These are phyloP conservation scores for Terana coerulea DNA, from an alignment of 768 basidiomycete species.

Conservation along the genomic window DNA sequence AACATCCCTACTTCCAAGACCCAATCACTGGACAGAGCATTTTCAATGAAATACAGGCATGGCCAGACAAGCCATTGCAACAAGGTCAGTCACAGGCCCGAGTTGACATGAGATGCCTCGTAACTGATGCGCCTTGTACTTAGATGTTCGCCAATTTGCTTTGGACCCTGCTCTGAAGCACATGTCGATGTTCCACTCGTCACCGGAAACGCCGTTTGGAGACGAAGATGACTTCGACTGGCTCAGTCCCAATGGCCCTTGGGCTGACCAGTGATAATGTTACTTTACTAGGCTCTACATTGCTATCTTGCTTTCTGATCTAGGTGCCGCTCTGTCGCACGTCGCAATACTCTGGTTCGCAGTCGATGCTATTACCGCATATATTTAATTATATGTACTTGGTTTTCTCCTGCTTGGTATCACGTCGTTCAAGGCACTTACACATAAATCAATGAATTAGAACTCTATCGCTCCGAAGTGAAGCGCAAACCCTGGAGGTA, in stretches of 20 bases:
- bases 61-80: not conserved
- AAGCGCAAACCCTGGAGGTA: no score
- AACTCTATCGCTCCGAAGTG: no score
- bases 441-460: no score
- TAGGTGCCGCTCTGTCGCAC: no score
- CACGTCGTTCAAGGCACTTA: no score
- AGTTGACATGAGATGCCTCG: not conserved
- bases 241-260: constrained; percentile 18
- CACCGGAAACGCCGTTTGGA: not conserved
- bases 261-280: constrained; percentile 5
- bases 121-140: not conserved
- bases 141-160: not conserved
- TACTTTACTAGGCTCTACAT: no score
- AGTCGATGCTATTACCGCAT: no score
- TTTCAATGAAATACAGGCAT: not conserved
- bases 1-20: constrained; percentile 14
- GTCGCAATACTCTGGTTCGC: no score
- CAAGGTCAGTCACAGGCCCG: not conserved
- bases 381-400: no score
- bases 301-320: no score
- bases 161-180: constrained; percentile 1
- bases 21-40: not conserved
- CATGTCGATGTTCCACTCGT: constrained; percentile 3
- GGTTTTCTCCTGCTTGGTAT: no score
- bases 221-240: constrained; percentile 10